Evolutionary conservation across 345 rosid species (phyloP), one percentile per base, ranked within the genome.

Genomic region (Geranium brycei): DNA sequence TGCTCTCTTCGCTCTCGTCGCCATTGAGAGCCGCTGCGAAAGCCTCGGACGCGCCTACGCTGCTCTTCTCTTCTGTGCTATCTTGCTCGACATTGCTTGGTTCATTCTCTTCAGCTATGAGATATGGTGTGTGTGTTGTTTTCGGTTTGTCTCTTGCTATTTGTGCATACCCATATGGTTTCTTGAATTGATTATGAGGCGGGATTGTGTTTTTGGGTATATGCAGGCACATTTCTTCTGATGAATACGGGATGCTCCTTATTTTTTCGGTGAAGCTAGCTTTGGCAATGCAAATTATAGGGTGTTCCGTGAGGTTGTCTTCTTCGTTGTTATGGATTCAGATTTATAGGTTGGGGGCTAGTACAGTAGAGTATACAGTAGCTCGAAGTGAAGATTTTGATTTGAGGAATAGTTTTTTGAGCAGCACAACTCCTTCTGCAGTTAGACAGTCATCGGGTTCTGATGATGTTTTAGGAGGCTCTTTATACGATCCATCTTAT

Each of bases 251-350:
- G 47, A 28, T 53, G 1, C 60, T 73, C 68, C 80, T 86, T 69
- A 74, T 86, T 69, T 82, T 87, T 68, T 89, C 98, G 7, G 84
- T 89, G 62, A 82, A 73, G 72, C 93, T 92, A 73, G 77, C 93
- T 32, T 32, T 92, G 76, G 86, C 91, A 0, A 86, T 89, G 98
- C 87, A 89, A 72, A 82, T 87, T 64, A 57, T 81, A 69, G 98
- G 97, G 32, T 85, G 81, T 73, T 63, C 77, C 23, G 85, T 87
- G 67, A 82, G 98, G 83, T 66, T 92, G 15, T 83, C 81, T 4
- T 89, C 98, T 16, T 80, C 88, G 12, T 76, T 92, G 60, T 19
- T 89, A 47, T 89, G 98, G 98, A 77, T 89, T 76, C 98, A 89
- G 83, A 89, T 92, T 61, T 92, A 89, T 71, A 76, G 90, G 69